Evolutionary conservation across 805 yeast species (phyloP).

Genomic region (Geotrichum ghanense): DNA sequence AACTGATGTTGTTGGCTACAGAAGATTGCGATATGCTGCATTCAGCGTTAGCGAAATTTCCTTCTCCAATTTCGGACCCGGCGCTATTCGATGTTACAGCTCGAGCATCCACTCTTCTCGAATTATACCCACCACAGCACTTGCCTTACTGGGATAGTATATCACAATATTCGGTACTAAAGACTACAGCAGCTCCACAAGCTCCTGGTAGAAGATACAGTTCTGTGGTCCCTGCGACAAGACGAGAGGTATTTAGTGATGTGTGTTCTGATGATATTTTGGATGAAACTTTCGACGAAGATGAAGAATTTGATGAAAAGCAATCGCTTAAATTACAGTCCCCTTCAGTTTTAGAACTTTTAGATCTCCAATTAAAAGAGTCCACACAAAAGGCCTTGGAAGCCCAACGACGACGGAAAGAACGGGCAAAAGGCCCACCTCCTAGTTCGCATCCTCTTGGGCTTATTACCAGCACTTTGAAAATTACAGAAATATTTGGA

Average conservation of each 20-base stretch:
- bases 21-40: slow-evolving; percentile 33
- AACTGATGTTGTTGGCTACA: slow-evolving; percentile 28
- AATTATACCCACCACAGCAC: slow-evolving; percentile 14
- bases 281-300: neutral
- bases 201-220: slow-evolving; percentile 1
- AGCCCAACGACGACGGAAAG: neutral
- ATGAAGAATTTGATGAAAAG: neutral
- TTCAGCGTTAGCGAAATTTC: slow-evolving; percentile 26
- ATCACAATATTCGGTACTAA: slow-evolving; percentile 27
- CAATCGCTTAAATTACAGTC: neutral
- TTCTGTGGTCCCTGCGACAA: neutral
- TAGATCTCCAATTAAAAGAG: neutral
- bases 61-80: slow-evolving; percentile 10
- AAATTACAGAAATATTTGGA: neutral
- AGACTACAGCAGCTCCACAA: slow-evolving; percentile 10
- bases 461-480: neutral
- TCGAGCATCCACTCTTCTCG: slow-evolving; percentile 12
- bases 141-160: slow-evolving; percentile 16
- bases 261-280: neutral
- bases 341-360: neutral
- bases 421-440: neutral
- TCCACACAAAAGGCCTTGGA: neutral
- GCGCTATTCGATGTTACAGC: slow-evolving; percentile 14
- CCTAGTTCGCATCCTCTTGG: neutral
- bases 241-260: neutral